Conservation (phyloP, 345 rosid genomes). For the Salix udensis region DNA sequence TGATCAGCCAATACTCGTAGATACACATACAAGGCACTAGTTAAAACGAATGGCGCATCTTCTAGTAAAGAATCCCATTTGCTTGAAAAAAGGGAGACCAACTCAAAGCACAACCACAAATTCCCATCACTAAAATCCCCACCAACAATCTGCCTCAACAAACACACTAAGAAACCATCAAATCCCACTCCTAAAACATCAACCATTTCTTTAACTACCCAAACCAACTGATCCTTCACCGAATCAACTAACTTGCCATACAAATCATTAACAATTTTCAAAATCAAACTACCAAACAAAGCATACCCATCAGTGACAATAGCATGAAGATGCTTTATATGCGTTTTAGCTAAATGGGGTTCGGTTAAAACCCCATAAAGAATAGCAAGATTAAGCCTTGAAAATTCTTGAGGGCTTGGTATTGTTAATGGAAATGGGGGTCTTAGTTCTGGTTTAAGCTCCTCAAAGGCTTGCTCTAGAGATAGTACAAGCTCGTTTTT, state of each 20-base stretch:
- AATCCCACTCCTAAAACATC: slow-evolving; percentile 57
- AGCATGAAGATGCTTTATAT: slow-evolving; percentile 65
- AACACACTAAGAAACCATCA: slow-evolving; percentile 44
- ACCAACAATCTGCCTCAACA: slow-evolving; percentile 60
- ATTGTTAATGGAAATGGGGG: slow-evolving; percentile 60
- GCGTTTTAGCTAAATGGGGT: slow-evolving; percentile 40
- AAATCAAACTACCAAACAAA: slow-evolving; percentile 44
- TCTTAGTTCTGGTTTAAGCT: slow-evolving; percentile 38
- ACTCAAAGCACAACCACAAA: slow-evolving; percentile 72
- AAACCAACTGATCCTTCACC: slow-evolving; percentile 52
- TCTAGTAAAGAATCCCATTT: slow-evolving; percentile 58
- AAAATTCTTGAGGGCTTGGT: slow-evolving; percentile 51
- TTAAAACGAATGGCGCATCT: slow-evolving; percentile 52
- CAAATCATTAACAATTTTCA: slow-evolving; percentile 45
- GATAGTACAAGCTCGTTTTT: slow-evolving; percentile 53
- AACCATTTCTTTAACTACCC: slow-evolving; percentile 62
- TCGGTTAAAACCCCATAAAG: slow-evolving; percentile 56
- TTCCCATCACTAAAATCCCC: slow-evolving; percentile 71
- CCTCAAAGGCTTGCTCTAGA: slow-evolving; percentile 54
- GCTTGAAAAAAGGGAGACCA: slow-evolving; percentile 41
- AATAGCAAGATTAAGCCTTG: slow-evolving; percentile 56
- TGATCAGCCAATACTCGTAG: slow-evolving; percentile 72
- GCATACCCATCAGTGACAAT: slow-evolving; percentile 68
- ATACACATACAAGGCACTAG: slow-evolving; percentile 57
- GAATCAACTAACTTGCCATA: slow-evolving; percentile 53